Evolutionary conservation across 2,329 filamentous ascomycete species (phyloP).

Genomic region (Xylariaceae sp.): DNA sequence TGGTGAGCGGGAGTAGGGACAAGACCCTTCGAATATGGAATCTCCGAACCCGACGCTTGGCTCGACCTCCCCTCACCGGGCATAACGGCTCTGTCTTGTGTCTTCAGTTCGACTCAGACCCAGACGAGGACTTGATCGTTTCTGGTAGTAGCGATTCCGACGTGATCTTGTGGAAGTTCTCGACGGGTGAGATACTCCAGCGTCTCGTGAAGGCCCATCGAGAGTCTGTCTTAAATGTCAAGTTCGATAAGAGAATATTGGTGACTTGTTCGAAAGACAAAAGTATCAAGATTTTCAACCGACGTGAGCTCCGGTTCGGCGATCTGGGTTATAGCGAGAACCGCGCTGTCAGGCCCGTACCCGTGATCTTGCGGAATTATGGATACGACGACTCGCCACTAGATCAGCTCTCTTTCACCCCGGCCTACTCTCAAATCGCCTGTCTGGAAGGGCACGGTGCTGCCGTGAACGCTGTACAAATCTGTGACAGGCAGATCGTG

Average conservation of each 20-base stretch:
- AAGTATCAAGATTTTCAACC: constrained; percentile 94
- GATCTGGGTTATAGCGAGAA: constrained; percentile 53
- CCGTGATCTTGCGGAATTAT: constrained; percentile 51
- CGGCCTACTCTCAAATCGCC: constrained; percentile 74
- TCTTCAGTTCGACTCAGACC: constrained; percentile 87
- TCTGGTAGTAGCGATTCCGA: constrained; percentile 91
- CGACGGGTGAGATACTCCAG: constrained; percentile 79
- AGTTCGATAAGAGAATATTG: constrained; percentile 86
- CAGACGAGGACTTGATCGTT: constrained; percentile 87
- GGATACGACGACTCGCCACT: constrained; percentile 46
- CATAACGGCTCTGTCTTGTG: constrained; percentile 89
- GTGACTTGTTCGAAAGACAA: constrained; percentile 98
- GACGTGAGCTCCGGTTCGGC: constrained; percentile 61
- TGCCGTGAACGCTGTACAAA: constrained; percentile 94
- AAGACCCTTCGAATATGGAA: constrained; percentile 88
- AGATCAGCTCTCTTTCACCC: constrained; percentile 51
- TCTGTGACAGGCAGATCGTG: constrained; percentile 80
- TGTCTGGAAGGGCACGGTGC: constrained; percentile 80
- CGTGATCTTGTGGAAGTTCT: constrained; percentile 91
- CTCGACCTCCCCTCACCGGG: constrained; percentile 68
- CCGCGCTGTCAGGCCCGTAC: constrained; percentile 49
- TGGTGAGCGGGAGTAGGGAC: constrained; percentile 93
- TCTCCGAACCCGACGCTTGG: constrained; percentile 74
- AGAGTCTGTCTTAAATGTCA: constrained; percentile 90
- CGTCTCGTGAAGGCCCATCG: constrained; percentile 73